Conservation (phyloP, 495 filamentous ascomycete genomes). For the Delitschia confertaspora region DNA sequence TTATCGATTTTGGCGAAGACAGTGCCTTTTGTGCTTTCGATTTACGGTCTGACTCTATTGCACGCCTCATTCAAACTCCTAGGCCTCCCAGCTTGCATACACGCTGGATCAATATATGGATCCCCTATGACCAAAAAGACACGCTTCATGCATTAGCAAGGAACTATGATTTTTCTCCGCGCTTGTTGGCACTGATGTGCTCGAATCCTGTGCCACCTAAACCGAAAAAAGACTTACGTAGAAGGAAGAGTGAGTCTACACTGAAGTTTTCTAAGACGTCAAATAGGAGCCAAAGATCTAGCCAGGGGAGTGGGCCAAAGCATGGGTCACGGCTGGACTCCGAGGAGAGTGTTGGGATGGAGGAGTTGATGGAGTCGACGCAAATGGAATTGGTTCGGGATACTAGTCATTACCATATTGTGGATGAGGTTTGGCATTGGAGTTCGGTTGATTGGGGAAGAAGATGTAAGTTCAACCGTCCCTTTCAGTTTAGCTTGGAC, state of each 20-base stretch:
- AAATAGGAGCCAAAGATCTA: too few relatives aligned
- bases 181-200: conserved; percentile 58
- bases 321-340: conserved; percentile 22
- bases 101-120: conserved; percentile 76
- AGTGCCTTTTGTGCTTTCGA: conserved; percentile 55
- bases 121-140: conserved; percentile 51
- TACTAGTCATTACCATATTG: conserved; percentile 44
- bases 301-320: too few relatives aligned
- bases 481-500: conserved; percentile 3
- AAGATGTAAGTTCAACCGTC: conserved; percentile 38
- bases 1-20: conserved; percentile 61
- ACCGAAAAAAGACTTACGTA: too few relatives aligned
- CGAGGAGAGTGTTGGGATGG: conserved; percentile 28
- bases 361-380: conserved; percentile 21
- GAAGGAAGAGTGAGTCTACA: too few relatives aligned
- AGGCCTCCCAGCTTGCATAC: conserved; percentile 29
- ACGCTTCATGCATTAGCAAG: conserved; percentile 45
- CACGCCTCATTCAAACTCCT: conserved; percentile 28
- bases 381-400: conserved; percentile 25
- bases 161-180: conserved; percentile 58
- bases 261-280: too few relatives aligned
- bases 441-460: conserved; percentile 53
- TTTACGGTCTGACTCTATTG: conserved; percentile 41
- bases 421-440: conserved; percentile 58
- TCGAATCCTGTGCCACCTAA: conserved; percentile 41